phyloP scores from a whole-genome alignment of 2,329 filamentous ascomycete genomes.

The Colletotrichum coccodes region DNA sequence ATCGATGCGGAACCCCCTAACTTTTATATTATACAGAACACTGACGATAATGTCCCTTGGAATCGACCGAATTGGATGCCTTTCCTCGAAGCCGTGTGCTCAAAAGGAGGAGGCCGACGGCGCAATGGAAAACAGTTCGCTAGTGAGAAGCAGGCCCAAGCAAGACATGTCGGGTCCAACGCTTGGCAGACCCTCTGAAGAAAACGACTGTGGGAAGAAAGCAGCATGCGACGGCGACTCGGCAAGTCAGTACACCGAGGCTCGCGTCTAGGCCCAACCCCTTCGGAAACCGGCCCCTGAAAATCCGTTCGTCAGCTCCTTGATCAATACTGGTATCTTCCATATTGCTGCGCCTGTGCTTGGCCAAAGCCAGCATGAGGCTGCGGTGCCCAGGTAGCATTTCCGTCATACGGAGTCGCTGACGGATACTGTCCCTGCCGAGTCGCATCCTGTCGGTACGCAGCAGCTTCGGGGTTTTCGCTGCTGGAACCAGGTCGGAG shows the following conservation, averaged over 20 bases:
- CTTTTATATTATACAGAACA: slow-evolving; percentile 29
- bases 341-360: slow-evolving; percentile 47
- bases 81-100: neutral
- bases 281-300: slow-evolving; percentile 26
- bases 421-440: slow-evolving; percentile 7
- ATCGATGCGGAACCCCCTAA: slow-evolving; percentile 16
- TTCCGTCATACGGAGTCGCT: slow-evolving; percentile 24
- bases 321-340: slow-evolving; percentile 46
- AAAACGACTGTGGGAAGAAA: neutral
- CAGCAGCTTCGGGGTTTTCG: slow-evolving; percentile 51
- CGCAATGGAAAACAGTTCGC: neutral
- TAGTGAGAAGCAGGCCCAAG: neutral
- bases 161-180: neutral
- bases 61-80: neutral
- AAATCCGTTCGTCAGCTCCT: slow-evolving; percentile 18
- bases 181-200: neutral
- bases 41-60: neutral
- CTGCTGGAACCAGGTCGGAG: slow-evolving; percentile 59
- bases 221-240: neutral
- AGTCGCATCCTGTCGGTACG: slow-evolving; percentile 37
- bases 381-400: slow-evolving; percentile 42
- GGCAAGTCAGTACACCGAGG: neutral
- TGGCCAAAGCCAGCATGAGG: slow-evolving; percentile 43
- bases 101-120: neutral
- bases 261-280: slow-evolving; percentile 14